Conservation (phyloP, 495 filamentous ascomycete genomes). For the Penicillium cosmopolitanum region DNA sequence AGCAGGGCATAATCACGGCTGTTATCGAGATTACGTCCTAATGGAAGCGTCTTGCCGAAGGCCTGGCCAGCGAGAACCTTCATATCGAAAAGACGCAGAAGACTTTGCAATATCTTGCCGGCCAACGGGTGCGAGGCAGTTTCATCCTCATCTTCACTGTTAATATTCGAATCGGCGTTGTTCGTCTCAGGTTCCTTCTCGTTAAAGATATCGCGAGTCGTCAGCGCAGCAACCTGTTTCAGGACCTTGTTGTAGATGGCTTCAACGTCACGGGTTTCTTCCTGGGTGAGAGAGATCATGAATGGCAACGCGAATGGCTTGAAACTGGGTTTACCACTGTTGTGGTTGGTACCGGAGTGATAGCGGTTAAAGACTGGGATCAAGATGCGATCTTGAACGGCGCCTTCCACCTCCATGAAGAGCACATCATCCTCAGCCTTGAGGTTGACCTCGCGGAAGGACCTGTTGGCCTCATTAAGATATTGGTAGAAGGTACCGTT, state of each 20-base stretch:
- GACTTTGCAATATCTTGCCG: constrained; percentile 51
- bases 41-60: constrained; percentile 56
- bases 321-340: constrained; percentile 43
- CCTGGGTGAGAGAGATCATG: constrained; percentile 62
- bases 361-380: constrained; percentile 77
- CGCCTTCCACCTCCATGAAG: constrained; percentile 79
- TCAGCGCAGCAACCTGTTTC: constrained; percentile 59
- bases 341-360: constrained; percentile 11
- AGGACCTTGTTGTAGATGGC: constrained; percentile 66
- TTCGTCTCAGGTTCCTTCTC: constrained; percentile 33
- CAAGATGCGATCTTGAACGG: constrained; percentile 69
- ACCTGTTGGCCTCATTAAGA: constrained; percentile 67
- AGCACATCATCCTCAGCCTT: constrained; percentile 62
- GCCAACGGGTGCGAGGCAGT: constrained; percentile 45
- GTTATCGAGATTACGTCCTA: constrained; percentile 63
- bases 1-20: constrained; percentile 60
- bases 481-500: constrained; percentile 73
- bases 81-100: constrained; percentile 74
- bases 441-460: constrained; percentile 71
- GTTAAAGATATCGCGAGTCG: constrained; percentile 61
- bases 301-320: constrained; percentile 58
- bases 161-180: constrained; percentile 22
- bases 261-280: constrained; percentile 63
- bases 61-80: constrained; percentile 54
- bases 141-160: constrained; percentile 68